A percentile compares a stretch with the other conserved stretches of the same genome.
Conservation (phyloP, 1,284 basidiomycete genomes). For the Phylloporus sp. region DNA sequence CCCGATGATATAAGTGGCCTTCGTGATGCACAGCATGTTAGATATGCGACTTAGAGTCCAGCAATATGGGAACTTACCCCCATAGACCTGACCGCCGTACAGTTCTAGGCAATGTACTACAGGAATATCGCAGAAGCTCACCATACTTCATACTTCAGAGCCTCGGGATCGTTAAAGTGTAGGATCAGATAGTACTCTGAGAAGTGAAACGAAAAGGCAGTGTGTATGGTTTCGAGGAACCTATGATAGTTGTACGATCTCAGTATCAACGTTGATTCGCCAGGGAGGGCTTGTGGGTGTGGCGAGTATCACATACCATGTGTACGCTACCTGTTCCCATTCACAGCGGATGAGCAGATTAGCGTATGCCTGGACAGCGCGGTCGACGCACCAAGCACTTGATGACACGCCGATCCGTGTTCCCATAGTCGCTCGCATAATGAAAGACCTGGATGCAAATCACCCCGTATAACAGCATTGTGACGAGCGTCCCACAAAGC, state of each 20-base stretch:
- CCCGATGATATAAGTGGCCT: slow-evolving; percentile 14
- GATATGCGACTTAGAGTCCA: neutral
- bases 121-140: neutral
- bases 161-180: slow-evolving; percentile 5
- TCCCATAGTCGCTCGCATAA: slow-evolving; percentile 7
- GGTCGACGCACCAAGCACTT: slow-evolving; percentile 17
- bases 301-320: slow-evolving; percentile 10
- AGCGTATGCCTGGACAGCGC: neutral
- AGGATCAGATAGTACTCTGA: slow-evolving; percentile 18
- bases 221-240: slow-evolving; percentile 15
- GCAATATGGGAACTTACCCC: slow-evolving; percentile 5
- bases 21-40: neutral
- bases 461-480: too few relatives aligned
- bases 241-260: neutral
- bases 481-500: too few relatives aligned
- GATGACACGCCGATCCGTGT: slow-evolving; percentile 7
- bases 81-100: slow-evolving; percentile 4
- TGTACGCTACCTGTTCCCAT: slow-evolving; percentile 3
- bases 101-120: too few relatives aligned
- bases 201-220: slow-evolving; percentile 18
- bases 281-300: too few relatives aligned
- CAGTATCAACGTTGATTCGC: too few relatives aligned
- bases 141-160: slow-evolving; percentile 8
- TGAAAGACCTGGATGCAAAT: slow-evolving; percentile 19
- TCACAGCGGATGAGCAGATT: neutral